These are phyloP conservation scores for Scheffersomyces stipitis DNA, from an alignment of 805 yeast genomes.

Conservation along the genomic window DNA sequence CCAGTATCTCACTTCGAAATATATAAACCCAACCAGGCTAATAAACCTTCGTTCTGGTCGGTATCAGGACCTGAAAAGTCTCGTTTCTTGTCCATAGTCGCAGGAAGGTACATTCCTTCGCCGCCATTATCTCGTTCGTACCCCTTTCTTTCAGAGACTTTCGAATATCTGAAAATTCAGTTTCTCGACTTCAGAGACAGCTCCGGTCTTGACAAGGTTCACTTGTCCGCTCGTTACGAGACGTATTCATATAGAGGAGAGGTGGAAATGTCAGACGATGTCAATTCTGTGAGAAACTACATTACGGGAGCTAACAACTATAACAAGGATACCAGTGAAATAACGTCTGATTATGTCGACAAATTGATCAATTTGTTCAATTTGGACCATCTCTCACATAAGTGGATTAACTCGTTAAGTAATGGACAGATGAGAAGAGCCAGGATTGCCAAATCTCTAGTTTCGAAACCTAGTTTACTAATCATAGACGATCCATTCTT, in stretches of 20 bases:
- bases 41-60: conserved; percentile 27
- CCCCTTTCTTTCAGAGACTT: conserved; percentile 42
- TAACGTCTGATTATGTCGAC: conserved; percentile 30
- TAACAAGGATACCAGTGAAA: conserved; percentile 30
- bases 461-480: conserved; percentile 62
- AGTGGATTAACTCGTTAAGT: conserved; percentile 85
- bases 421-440: conserved; percentile 95
- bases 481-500: conserved; percentile 89
- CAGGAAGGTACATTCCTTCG: conserved; percentile 51
- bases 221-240: conserved; percentile 88
- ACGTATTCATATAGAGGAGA: conserved; percentile 70
- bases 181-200: conserved; percentile 35
- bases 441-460: conserved; percentile 72
- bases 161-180: conserved; percentile 30
- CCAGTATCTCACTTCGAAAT: conserved; percentile 28
- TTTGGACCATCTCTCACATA: conserved; percentile 55
- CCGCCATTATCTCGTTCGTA: conserved; percentile 57
- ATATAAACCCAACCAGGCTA: conserved; percentile 8
- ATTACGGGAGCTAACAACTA: conserved; percentile 60
- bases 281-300: conserved; percentile 53
- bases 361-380: conserved; percentile 50
- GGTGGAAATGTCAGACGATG: conserved; percentile 55
- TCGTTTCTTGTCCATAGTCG: conserved; percentile 52
- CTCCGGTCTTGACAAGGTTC: conserved; percentile 51
- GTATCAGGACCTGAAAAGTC: conserved; percentile 48